These are phyloP conservation scores for Borovskyia barvae DNA, from an alignment of 208 protist species.

Conservation along the genomic window DNA sequence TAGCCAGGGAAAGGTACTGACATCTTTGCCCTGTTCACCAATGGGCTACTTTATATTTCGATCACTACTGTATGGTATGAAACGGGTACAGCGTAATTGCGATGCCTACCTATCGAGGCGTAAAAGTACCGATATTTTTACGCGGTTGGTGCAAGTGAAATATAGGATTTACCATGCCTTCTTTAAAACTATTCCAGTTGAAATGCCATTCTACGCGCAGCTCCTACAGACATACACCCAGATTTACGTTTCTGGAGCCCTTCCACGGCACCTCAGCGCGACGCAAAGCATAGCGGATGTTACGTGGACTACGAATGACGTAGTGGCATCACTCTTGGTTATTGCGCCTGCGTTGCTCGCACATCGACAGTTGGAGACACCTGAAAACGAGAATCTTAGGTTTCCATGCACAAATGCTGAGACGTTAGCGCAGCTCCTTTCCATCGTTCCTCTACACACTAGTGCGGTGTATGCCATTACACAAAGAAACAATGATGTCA, in stretches of 20 bases:
- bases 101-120: not conserved
- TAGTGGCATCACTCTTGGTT: conserved; percentile 34
- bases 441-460: conserved; percentile 22
- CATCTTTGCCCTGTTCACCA: conserved; percentile 71
- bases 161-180: not conserved
- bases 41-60: conserved; percentile 76
- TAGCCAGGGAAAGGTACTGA: conserved; percentile 50
- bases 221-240: conserved; percentile 25
- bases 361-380: conserved; percentile 13
- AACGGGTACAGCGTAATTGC: conserved; percentile 14
- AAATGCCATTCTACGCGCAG: conserved; percentile 31
- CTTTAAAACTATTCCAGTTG: conserved; percentile 6
- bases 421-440: conserved; percentile 17
- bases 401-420: conserved; percentile 17
- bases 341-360: conserved; percentile 25
- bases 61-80: conserved; percentile 53
- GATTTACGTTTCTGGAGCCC: conserved; percentile 21
- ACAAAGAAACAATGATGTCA: conserved; percentile 1
- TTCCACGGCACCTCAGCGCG: conserved; percentile 18
- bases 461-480: conserved; percentile 24
- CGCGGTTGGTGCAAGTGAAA: conserved; percentile 1
- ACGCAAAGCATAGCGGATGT: conserved; percentile 30
- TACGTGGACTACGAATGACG: conserved; percentile 43
- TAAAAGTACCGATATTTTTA: not conserved
- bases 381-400: conserved; percentile 6